Evolutionary conservation across 2,329 filamentous ascomycete species (phyloP).

Genomic region (Aspergillus flavus): DNA sequence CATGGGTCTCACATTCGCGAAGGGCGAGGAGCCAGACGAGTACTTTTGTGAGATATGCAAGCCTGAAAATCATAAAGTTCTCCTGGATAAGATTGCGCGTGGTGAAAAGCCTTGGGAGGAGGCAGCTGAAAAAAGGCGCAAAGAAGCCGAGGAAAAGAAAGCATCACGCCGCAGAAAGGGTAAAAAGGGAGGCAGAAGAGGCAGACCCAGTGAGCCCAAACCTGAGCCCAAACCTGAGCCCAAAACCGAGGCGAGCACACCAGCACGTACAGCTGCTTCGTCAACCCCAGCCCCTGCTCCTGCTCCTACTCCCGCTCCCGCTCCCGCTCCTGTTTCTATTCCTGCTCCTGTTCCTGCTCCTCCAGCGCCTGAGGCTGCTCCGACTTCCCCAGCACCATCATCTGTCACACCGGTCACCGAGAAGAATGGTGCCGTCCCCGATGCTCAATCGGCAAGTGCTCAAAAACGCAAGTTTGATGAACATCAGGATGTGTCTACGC

Average conservation of each 20-base stretch:
- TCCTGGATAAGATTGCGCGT: conserved; percentile 74
- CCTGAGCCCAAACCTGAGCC: conserved; percentile 62
- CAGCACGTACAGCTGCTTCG: conserved; percentile 25
- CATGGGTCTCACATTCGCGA: conserved; percentile 80
- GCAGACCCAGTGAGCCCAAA: conserved; percentile 64
- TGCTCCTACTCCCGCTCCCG: conserved; percentile 23
- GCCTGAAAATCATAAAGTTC: conserved; percentile 78
- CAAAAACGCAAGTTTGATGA: conserved; percentile 52
- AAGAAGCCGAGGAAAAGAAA: conserved; percentile 61
- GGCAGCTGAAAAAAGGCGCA: conserved; percentile 64
- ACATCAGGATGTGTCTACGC: conserved; percentile 29
- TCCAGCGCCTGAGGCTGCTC: conserved; percentile 27
- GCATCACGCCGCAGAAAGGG: conserved; percentile 61
- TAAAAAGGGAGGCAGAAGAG: conserved; percentile 62
- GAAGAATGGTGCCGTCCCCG: conserved; percentile 30
- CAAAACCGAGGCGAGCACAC: conserved; percentile 49
- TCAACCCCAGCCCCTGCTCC: conserved; percentile 19
- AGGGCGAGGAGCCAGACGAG: conserved; percentile 72
- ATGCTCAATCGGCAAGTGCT: conserved; percentile 30
- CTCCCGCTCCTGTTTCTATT: conserved; percentile 20
- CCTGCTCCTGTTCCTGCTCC: conserved; percentile 23
- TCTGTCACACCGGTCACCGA: conserved; percentile 28
- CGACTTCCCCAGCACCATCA: conserved; percentile 18
- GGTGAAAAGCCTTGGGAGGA: conserved; percentile 89
- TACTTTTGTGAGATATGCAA: conserved; percentile 93